These are phyloP conservation scores for Aspergillus sergii DNA, from an alignment of 2,329 filamentous ascomycete genomes.

Conservation along the genomic window DNA sequence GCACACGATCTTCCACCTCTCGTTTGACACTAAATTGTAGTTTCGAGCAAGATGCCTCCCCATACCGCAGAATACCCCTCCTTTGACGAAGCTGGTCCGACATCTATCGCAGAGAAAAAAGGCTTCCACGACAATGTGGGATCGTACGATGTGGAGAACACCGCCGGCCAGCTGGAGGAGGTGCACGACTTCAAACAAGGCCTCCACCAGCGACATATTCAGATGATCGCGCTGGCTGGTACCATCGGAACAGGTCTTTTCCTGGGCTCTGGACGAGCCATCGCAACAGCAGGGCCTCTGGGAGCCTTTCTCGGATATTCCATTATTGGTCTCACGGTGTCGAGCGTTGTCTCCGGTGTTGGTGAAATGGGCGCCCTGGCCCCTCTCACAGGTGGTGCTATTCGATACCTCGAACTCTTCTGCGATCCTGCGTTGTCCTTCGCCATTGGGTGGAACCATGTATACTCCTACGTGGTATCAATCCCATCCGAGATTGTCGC, in stretches of 20 bases:
- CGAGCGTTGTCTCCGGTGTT: constrained; percentile 36
- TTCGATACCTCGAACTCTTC: constrained; percentile 40
- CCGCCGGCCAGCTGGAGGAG: constrained; percentile 25
- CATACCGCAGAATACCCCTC: neutral
- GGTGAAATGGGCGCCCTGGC: constrained; percentile 42
- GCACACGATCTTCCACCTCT: neutral
- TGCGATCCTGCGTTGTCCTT: constrained; percentile 41
- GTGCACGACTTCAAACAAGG: constrained; percentile 26
- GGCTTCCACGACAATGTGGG: neutral
- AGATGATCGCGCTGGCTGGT: constrained; percentile 43
- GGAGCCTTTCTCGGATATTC: constrained; percentile 41
- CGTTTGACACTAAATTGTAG: neutral
- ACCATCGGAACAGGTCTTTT: constrained; percentile 43
- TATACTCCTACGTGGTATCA: constrained; percentile 36
- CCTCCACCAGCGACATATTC: constrained; percentile 36
- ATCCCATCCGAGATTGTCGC: constrained; percentile 39
- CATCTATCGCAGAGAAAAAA: neutral
- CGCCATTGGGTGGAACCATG: constrained; percentile 43
- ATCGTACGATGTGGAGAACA: constrained; percentile 22
- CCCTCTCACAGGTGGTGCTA: constrained; percentile 42
- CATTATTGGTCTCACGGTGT: constrained; percentile 39
- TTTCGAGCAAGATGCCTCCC: neutral
- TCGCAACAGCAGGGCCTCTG: constrained; percentile 35
- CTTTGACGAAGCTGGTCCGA: neutral
- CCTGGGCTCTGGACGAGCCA: constrained; percentile 37